Base-by-base conservation (phyloP, 202 grass and related monocot genomes). In the Digitaria exilis region DNA sequence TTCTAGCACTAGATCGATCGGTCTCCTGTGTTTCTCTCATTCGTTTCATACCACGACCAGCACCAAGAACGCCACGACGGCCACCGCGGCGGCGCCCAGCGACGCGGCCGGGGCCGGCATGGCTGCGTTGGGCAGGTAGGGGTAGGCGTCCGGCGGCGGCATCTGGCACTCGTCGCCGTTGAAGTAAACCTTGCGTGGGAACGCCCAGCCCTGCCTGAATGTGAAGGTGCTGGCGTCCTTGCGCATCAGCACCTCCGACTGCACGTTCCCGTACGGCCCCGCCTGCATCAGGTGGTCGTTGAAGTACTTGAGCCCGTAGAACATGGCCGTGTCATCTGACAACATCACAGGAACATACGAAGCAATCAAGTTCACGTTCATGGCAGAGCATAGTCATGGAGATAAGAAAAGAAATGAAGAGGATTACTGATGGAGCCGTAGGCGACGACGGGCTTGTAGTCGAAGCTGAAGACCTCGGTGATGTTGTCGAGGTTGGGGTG, bases 321-420 rank as follows among this genome's bases (percentile, higher is more conserved):
- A 99, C 89, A 99, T 90, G 8, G 80, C 96, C 9, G 91, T 99
- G 81, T 96, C 96, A 92, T 99, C 96, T 99, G n/a, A n/a, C n/a
- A n/a, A n/a, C n/a, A n/a, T n/a, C n/a, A n/a, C n/a, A n/a, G n/a
- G n/a, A n/a, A n/a, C n/a, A n/a, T n/a, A n/a, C n/a, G n/a, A n/a
- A n/a, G n/a, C n/a, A n/a, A n/a, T n/a, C n/a, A n/a, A n/a, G n/a
- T n/a, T n/a, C n/a, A n/a, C n/a, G n/a, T n/a, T n/a, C n/a, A n/a
- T n/a, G n/a, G n/a, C n/a, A n/a, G n/a, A n/a, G n/a, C n/a, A n/a
- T n/a, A n/a, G n/a, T n/a, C n/a, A n/a, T n/a, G n/a, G n/a, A n/a
- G n/a, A 11, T 4, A 0, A 1, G 0, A 0, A n/a, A 7, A 26
- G 4, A 28, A 6, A 19, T 5, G 4, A 0, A 13, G 44, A 22